Percentiles rank a stretch among this genome's conserved stretches.
Evolutionary conservation across 1,139 yeast species (phyloP).

Genomic region (Hyphopichia khmerensis): DNA sequence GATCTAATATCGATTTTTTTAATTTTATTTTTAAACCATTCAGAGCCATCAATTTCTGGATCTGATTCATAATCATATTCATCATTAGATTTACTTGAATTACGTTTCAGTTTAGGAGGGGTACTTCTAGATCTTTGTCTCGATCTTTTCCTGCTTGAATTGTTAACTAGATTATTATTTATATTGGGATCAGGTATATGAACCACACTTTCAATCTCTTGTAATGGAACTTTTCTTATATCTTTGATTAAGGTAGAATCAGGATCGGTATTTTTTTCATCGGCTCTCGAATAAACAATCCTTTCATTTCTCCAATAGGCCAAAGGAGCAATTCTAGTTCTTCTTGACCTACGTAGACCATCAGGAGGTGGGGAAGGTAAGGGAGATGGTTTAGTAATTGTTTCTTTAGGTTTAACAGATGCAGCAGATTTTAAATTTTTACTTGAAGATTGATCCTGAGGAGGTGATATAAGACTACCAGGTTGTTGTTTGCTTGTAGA

Average conservation of each 20-base stretch:
- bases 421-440: neutral
- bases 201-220: conserved; percentile 58
- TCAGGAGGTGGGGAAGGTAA: conserved; percentile 49
- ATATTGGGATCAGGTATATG: conserved; percentile 37
- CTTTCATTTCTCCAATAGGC: conserved; percentile 87
- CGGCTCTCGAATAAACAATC: conserved; percentile 57
- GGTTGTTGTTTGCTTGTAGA: conserved; percentile 3
- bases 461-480: neutral
- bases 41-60: conserved; percentile 48
- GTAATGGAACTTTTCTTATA: conserved; percentile 46
- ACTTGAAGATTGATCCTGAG: conserved; percentile 1
- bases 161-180: conserved; percentile 5
- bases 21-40: conserved; percentile 54
- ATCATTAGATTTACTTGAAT: conserved; percentile 4
- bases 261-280: conserved; percentile 38
- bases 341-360: conserved; percentile 51
- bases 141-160: conserved; percentile 8
- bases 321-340: conserved; percentile 70
- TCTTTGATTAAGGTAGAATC: conserved; percentile 36
- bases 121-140: conserved; percentile 13
- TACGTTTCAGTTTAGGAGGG: conserved; percentile 12
- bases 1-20: conserved; percentile 55
- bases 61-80: conserved; percentile 37
- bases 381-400: conserved; percentile 27
- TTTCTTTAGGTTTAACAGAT: conserved; percentile 2